Percentiles rank a stretch among this genome's conserved stretches.
phyloP scores from a whole-genome alignment of 345 rosid genomes.

The Eucalyptus albens region DNA sequence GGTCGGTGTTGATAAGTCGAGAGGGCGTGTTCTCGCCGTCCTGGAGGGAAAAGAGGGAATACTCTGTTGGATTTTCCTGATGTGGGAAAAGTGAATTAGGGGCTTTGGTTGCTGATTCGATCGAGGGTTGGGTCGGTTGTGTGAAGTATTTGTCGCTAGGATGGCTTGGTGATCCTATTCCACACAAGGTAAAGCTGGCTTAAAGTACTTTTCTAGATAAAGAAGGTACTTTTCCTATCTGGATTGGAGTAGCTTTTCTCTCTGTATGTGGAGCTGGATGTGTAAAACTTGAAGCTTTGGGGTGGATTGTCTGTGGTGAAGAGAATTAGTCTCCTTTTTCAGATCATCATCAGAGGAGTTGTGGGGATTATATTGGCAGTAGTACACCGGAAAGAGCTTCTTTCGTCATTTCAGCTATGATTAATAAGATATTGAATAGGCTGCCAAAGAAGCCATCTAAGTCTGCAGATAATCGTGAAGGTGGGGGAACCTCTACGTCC shows the following conservation, averaged over 20 bases:
- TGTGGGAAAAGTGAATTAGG: not conserved
- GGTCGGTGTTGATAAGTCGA: not conserved
- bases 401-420: slow-evolving; percentile 18
- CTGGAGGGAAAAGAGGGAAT: not conserved
- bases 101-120: not conserved
- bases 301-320: not conserved
- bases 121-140: not conserved
- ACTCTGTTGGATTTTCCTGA: not conserved
- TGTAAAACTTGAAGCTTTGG: not conserved
- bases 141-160: not conserved
- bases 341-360: not conserved
- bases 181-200: not conserved
- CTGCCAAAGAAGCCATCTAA: slow-evolving; percentile 50
- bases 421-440: slow-evolving; percentile 48
- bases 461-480: slow-evolving; percentile 41
- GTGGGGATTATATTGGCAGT: not conserved
- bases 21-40: not conserved
- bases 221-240: not conserved
- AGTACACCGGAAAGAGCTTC: not conserved
- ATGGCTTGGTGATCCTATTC: not conserved
- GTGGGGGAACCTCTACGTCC: slow-evolving; percentile 27
- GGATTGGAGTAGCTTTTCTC: not conserved
- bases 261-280: not conserved
- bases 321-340: not conserved
- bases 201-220: not conserved